Evolutionary conservation across 495 filamentous ascomycete species (phyloP).

Genomic region (Hypoxylon intermedium): DNA sequence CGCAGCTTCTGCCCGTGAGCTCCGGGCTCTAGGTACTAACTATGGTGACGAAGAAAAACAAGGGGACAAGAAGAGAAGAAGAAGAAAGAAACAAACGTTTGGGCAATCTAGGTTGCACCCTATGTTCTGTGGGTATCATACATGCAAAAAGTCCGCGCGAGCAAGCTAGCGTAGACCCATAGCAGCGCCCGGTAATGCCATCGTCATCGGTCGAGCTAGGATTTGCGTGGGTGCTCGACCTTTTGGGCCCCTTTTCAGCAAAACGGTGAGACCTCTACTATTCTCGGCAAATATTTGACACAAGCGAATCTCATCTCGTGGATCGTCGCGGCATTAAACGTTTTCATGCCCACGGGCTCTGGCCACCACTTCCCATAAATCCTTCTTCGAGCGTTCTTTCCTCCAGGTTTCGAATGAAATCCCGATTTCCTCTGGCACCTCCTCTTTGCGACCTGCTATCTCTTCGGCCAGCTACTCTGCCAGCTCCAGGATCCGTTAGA

Average conservation of each 20-base stretch:
- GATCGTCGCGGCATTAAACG: neutral
- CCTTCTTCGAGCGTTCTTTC: conserved; percentile 93
- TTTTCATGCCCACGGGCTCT: conserved; percentile 60
- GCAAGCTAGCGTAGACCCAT: conserved; percentile 6
- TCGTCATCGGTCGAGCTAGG: conserved; percentile 8
- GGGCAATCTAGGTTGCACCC: conserved; percentile 42
- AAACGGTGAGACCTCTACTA: neutral
- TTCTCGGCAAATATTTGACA: conserved; percentile 4
- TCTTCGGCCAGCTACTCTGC: conserved; percentile 73
- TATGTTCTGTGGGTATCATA: conserved; percentile 41
- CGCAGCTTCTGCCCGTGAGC: too few relatives aligned
- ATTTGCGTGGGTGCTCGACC: too few relatives aligned
- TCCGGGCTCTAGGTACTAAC: too few relatives aligned
- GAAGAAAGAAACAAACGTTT: conserved; percentile 12
- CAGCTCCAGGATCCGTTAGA: conserved; percentile 58
- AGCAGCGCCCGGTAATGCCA: neutral
- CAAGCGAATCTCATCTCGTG: conserved; percentile 1
- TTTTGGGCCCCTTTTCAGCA: too few relatives aligned
- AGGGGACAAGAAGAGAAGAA: conserved; percentile 1
- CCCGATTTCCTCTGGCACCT: conserved; percentile 69
- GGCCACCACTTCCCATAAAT: conserved; percentile 56
- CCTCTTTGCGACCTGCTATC: conserved; percentile 74
- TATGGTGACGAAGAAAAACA: conserved; percentile 16
- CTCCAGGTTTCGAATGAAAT: conserved; percentile 93
- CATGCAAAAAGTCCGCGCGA: conserved; percentile 10